These are phyloP conservation scores for Colletotrichum endophyticum DNA, from an alignment of 2,329 filamentous ascomycete genomes.

Conservation along the genomic window DNA sequence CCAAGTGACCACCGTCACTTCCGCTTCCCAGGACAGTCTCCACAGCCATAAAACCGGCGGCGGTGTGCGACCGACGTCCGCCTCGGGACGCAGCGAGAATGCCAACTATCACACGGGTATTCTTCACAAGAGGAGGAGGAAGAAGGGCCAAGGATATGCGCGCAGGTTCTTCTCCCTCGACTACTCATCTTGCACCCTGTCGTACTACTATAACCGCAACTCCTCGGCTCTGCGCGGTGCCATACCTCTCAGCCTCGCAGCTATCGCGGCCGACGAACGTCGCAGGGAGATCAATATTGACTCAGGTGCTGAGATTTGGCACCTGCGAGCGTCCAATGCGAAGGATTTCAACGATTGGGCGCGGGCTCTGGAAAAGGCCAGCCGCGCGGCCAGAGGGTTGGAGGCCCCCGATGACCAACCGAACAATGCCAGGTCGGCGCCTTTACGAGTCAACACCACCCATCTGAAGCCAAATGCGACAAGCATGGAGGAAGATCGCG, in stretches of 20 bases:
- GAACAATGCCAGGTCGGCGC: slow-evolving; percentile 23
- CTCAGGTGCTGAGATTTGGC: slow-evolving; percentile 96
- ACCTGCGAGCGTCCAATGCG: slow-evolving; percentile 80
- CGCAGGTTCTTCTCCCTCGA: slow-evolving; percentile 95
- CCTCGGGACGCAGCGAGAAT: slow-evolving; percentile 57
- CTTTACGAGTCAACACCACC: slow-evolving; percentile 31
- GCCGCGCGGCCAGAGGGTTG: slow-evolving; percentile 64
- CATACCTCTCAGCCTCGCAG: slow-evolving; percentile 89
- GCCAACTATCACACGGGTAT: slow-evolving; percentile 80
- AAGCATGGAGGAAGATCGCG: slow-evolving; percentile 69
- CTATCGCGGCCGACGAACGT: slow-evolving; percentile 87
- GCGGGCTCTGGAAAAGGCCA: slow-evolving; percentile 81
- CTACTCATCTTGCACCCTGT: slow-evolving; percentile 90
- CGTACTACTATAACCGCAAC: slow-evolving; percentile 94
- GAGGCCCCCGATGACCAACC: slow-evolving; percentile 29
- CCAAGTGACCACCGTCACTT: slow-evolving; percentile 46
- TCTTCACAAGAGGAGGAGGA: slow-evolving; percentile 87
- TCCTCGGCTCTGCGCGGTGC: slow-evolving; percentile 91
- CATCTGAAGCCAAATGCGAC: slow-evolving; percentile 31
- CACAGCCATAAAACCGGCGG: slow-evolving; percentile 51
- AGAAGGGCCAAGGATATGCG: slow-evolving; percentile 92
- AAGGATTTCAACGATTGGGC: slow-evolving; percentile 92
- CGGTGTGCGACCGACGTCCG: slow-evolving; percentile 49
- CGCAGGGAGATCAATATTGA: slow-evolving; percentile 94
- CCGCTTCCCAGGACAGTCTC: slow-evolving; percentile 66